phyloP scores from a whole-genome alignment of 2,329 filamentous ascomycete genomes.

The Sarocladiaceae sp. region DNA sequence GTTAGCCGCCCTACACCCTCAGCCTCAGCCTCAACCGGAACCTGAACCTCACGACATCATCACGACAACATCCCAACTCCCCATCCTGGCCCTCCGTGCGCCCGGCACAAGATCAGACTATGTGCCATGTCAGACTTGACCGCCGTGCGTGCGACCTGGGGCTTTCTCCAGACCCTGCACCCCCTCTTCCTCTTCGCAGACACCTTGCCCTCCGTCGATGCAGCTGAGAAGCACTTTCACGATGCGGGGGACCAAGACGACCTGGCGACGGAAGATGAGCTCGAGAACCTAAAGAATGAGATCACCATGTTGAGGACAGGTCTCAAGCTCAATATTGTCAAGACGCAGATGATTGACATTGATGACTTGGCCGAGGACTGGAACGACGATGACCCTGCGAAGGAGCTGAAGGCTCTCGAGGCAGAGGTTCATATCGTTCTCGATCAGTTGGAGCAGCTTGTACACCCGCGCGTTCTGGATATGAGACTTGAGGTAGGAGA shows the following conservation, averaged over 20 bases:
- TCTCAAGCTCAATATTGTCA: background rate
- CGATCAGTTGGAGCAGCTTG: background rate
- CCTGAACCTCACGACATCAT: background rate
- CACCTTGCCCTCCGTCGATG: background rate
- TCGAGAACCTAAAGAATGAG: background rate
- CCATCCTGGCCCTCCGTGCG: no score
- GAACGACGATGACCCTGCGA: background rate
- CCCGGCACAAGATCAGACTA: no score
- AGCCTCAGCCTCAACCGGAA: no score
- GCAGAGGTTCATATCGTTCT: background rate
- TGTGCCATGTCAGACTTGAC: background rate
- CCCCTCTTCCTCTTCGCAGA: background rate
- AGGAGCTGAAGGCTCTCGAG: background rate
- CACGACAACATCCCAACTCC: no score
- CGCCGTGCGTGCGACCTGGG: background rate
- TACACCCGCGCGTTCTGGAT: background rate
- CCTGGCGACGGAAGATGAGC: background rate
- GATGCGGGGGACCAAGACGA: no score
- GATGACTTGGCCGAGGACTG: background rate
- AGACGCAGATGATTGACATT: background rate
- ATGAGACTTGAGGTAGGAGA: background rate
- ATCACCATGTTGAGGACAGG: background rate
- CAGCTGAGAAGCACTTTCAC: background rate
- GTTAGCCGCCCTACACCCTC: no score
- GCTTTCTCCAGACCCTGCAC: background rate